These are phyloP conservation scores for Lumnitzera racemosa DNA, from an alignment of 345 rosid genomes.

Conservation along the genomic window DNA sequence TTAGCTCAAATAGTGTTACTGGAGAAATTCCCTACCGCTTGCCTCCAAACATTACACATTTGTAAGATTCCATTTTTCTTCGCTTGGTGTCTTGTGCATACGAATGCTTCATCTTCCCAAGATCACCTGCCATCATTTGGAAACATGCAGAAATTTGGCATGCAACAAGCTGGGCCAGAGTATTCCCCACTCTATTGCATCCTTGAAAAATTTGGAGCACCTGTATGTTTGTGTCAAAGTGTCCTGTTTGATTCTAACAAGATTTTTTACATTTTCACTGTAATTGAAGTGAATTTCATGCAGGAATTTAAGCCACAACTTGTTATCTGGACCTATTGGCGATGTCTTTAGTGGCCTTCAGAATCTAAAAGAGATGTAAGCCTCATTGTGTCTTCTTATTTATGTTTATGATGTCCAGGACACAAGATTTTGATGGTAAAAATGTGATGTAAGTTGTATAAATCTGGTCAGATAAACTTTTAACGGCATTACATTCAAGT, in stretches of 20 bases:
- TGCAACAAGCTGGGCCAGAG: constrained; percentile 53
- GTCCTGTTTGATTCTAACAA: neutral
- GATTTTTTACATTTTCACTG: neutral
- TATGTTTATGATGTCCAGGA: no score
- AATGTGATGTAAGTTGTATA: no score
- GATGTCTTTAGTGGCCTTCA: constrained; percentile 64
- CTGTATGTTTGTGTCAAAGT: constrained; percentile 38
- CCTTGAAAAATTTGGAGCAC: constrained; percentile 45
- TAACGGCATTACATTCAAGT: no score
- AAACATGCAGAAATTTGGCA: constrained; percentile 60
- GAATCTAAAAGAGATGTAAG: constrained; percentile 70
- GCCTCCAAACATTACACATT: constrained; percentile 71
- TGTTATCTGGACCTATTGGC: constrained; percentile 74
- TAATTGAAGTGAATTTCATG: constrained; percentile 2
- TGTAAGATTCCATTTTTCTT: constrained; percentile 40
- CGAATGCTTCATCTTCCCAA: neutral
- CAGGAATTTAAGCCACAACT: constrained; percentile 89
- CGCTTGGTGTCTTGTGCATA: constrained; percentile 2
- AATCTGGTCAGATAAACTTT: no score
- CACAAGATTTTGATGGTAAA: no score
- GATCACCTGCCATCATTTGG: neutral
- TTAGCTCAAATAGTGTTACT: constrained; percentile 52
- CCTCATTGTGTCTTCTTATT: no score
- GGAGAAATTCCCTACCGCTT: constrained; percentile 72
- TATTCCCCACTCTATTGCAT: constrained; percentile 62